These are phyloP conservation scores for Mucor lusitanicus DNA, from an alignment of 371 early-diverging fungal genomes.

Conservation along the genomic window DNA sequence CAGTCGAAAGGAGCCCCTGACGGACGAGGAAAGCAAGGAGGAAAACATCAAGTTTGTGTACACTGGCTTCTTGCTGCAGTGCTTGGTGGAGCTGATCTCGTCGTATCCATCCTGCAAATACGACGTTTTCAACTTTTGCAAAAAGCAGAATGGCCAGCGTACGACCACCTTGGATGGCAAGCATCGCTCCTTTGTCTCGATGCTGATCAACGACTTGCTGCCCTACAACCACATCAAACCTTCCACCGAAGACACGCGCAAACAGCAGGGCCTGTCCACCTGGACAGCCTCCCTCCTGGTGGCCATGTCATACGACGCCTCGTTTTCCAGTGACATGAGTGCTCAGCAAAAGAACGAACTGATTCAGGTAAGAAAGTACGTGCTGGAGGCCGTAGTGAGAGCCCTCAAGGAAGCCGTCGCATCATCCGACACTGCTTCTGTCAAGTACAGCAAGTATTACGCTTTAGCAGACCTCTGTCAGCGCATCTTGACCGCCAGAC, in stretches of 20 bases:
- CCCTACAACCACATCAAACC: conserved; percentile 59
- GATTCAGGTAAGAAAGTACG: conserved; percentile 66
- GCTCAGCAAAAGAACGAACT: conserved; percentile 56
- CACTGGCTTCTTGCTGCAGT: conserved; percentile 85
- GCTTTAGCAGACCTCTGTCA: conserved; percentile 75
- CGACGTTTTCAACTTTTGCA: conserved; percentile 68
- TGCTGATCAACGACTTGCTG: conserved; percentile 64
- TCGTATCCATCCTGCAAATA: conserved; percentile 85
- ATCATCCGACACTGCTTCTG: conserved; percentile 54
- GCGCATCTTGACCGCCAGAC: conserved; percentile 63
- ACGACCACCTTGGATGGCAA: conserved; percentile 40
- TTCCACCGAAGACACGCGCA: conserved; percentile 54
- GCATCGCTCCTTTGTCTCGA: conserved; percentile 46
- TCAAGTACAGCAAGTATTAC: conserved; percentile 70
- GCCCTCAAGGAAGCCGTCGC: conserved; percentile 64
- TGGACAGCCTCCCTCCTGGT: conserved; percentile 68
- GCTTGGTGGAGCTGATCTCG: conserved; percentile 81
- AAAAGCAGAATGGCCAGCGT: conserved; percentile 37
- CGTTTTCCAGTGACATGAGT: conserved; percentile 48
- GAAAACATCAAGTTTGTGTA: conserved; percentile 55
- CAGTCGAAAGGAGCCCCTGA: conserved; percentile 13
- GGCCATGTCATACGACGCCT: conserved; percentile 54
- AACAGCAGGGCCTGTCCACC: conserved; percentile 64
- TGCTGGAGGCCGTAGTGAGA: conserved; percentile 63
- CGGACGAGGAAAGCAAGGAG: conserved; percentile 29